Percentiles rank a stretch among this genome's conserved stretches.
Conservation (phyloP, 768 basidiomycete species). For the Mycena crocata region DNA sequence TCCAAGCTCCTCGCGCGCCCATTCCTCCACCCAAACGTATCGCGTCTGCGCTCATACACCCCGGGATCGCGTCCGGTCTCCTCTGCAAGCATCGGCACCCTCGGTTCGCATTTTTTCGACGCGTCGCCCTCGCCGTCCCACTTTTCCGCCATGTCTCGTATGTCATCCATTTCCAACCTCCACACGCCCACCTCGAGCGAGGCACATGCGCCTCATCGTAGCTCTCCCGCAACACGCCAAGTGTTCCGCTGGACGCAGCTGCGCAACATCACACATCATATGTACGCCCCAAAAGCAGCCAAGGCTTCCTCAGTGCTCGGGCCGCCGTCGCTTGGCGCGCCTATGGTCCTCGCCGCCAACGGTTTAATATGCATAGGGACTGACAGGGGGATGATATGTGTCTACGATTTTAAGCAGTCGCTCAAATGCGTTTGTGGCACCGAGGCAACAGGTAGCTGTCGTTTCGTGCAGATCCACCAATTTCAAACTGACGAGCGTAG, state of each 20-base stretch:
- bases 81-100: constrained; percentile 55
- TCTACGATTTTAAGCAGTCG: constrained; percentile 93
- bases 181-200: constrained; percentile 43
- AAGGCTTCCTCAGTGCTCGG: constrained; percentile 76
- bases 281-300: constrained; percentile 62
- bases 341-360: constrained; percentile 86
- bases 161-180: constrained; percentile 70
- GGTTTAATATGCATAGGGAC: constrained; percentile 93
- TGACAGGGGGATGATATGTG: constrained; percentile 77
- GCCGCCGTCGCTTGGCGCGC: constrained; percentile 66
- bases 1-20: constrained; percentile 59
- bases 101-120: constrained; percentile 56
- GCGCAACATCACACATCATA: constrained; percentile 64
- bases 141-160: constrained; percentile 77
- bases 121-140: constrained; percentile 71
- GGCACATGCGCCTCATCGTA: constrained; percentile 34
- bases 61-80: constrained; percentile 59
- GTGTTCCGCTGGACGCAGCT: constrained; percentile 85
- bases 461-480: constrained; percentile 4
- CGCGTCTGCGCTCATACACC: constrained; percentile 79
- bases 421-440: constrained; percentile 83
- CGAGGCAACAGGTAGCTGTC: constrained; percentile 66
- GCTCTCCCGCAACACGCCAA: constrained; percentile 53
- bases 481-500: constrained; percentile 50
- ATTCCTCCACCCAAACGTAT: constrained; percentile 80